phyloP scores from a whole-genome alignment of 164 flowering plant genomes.

The Umbilicus rupestris region DNA sequence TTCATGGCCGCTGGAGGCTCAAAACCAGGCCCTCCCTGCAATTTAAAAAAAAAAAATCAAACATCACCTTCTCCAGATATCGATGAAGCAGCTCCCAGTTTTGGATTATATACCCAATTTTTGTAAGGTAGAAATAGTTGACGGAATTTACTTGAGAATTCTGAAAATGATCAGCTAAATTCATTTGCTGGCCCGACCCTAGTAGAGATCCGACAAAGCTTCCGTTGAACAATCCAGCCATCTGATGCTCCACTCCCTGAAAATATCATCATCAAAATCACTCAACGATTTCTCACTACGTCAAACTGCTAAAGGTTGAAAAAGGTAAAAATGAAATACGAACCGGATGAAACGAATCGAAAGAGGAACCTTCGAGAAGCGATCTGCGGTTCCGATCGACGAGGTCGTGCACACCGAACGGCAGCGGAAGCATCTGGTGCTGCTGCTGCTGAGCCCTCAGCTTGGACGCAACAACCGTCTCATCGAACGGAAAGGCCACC shows the following conservation, averaged over 20 bases:
- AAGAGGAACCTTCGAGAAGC: slow-evolving; percentile 16
- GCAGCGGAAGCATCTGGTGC: slow-evolving; percentile 17
- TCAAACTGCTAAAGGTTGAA: background rate
- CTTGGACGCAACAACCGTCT: slow-evolving; percentile 44
- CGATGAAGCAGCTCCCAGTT: background rate
- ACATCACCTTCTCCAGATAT: background rate
- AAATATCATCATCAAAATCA: background rate
- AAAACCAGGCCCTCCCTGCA: slow-evolving; percentile 30
- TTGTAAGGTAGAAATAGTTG: background rate
- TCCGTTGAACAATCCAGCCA: slow-evolving; percentile 53
- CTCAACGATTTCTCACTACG: background rate
- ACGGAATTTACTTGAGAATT: slow-evolving; percentile 32
- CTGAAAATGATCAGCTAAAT: slow-evolving; percentile 37
- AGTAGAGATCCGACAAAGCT: slow-evolving; percentile 42
- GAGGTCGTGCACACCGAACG: slow-evolving; percentile 18
- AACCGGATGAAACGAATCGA: slow-evolving; percentile 24
- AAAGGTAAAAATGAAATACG: background rate
- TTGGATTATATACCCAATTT: background rate
- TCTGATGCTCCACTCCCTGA: slow-evolving; percentile 42
- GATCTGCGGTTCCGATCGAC: slow-evolving; percentile 16
- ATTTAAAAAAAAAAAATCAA: background rate
- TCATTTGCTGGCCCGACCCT: slow-evolving; percentile 26
- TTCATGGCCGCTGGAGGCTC: slow-evolving; percentile 29
- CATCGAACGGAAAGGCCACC: slow-evolving; percentile 23
- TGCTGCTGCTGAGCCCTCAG: slow-evolving; percentile 45